Evolutionary conservation across 257 asterid species (phyloP).

Genomic region (Salvia miltiorrhiza): DNA sequence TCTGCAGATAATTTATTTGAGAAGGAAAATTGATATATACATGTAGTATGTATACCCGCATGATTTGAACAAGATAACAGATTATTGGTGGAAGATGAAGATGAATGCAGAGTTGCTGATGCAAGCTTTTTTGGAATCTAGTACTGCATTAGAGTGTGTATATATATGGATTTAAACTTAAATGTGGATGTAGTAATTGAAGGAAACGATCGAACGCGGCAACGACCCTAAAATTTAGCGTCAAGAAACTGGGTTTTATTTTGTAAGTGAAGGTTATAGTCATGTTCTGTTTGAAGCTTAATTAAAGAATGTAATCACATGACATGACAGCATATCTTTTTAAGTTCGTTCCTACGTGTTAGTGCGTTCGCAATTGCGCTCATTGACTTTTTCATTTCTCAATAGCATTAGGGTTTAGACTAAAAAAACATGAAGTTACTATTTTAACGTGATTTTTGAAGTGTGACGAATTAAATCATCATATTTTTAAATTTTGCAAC

Average conservation of each 20-base stretch:
- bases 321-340: not conserved
- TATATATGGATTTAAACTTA: no score
- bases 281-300: slow-evolving; percentile 33
- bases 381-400: not conserved
- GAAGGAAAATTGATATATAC: no score
- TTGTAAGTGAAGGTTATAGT: slow-evolving; percentile 11
- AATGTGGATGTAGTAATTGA: no score
- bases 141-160: no score
- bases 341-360: not conserved
- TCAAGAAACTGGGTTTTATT: slow-evolving; percentile 13
- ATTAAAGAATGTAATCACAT: no score
- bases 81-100: not conserved
- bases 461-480: no score
- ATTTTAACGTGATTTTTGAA: no score
- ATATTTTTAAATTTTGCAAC: no score
- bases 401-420: no score
- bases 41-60: slow-evolving; percentile 12
- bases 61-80: not conserved
- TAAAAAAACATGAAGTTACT: no score
- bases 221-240: slow-evolving; percentile 20
- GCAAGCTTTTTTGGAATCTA: no score
- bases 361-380: not conserved
- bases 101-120: no score
- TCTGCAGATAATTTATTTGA: not conserved
- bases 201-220: slow-evolving; percentile 6